Conservation (phyloP, 1,139 yeast species). For the Saccharomyces hybrid region DNA sequence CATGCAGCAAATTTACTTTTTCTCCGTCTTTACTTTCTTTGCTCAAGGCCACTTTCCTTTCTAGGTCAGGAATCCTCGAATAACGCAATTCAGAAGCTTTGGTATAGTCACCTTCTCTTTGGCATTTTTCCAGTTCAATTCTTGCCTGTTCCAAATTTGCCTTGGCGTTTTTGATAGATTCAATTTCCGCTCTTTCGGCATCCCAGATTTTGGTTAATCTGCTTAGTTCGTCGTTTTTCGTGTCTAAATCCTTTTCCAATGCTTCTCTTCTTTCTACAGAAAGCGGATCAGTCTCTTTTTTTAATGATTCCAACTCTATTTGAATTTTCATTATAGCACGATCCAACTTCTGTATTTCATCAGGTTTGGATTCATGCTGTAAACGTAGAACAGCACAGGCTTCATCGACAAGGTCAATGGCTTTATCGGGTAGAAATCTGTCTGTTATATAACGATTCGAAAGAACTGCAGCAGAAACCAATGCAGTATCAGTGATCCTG, state of each 20-base stretch:
- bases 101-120: conserved; percentile 79
- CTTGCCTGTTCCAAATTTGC: conserved; percentile 77
- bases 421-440: conserved; percentile 88
- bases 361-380: conserved; percentile 97
- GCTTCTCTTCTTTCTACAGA: conserved; percentile 65
- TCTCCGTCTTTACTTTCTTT: conserved; percentile 33
- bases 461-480: conserved; percentile 88
- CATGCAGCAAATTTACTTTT: conserved; percentile 54
- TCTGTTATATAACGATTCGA: conserved; percentile 90
- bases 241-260: conserved; percentile 56
- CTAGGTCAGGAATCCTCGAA: conserved; percentile 73
- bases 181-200: conserved; percentile 65
- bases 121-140: conserved; percentile 72
- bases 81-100: conserved; percentile 87
- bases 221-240: conserved; percentile 55
- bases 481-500: conserved; percentile 85
- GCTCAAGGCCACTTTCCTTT: conserved; percentile 51
- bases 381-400: conserved; percentile 91
- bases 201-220: conserved; percentile 84
- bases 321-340: conserved; percentile 88
- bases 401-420: conserved; percentile 92
- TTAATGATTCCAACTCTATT: conserved; percentile 85
- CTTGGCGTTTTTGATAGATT: conserved; percentile 69
- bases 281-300: conserved; percentile 83
- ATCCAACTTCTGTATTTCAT: conserved; percentile 82